A percentile compares a stretch with the other conserved stretches of the same genome.
phyloP scores from a whole-genome alignment of 164 flowering plant genomes.

The Taxillus chinensis region DNA sequence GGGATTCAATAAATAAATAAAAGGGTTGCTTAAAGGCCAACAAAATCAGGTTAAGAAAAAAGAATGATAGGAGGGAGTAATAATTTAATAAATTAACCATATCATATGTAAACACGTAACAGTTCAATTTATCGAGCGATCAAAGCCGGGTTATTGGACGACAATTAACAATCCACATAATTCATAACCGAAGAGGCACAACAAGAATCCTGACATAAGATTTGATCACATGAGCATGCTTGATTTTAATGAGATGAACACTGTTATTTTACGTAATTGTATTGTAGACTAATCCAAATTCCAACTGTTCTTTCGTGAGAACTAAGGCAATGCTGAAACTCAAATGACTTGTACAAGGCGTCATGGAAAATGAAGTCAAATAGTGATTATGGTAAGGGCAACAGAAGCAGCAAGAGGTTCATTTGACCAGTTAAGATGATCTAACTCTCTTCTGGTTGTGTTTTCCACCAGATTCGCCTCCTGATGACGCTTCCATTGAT shows the following conservation, averaged over 20 bases:
- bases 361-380: constrained; percentile 2
- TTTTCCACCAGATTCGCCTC: constrained; percentile 59
- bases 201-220: too few relatives aligned
- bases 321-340: constrained; percentile 4
- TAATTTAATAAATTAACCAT: too few relatives aligned
- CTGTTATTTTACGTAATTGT: constrained; percentile 10
- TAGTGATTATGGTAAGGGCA: not conserved
- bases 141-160: too few relatives aligned
- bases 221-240: not conserved
- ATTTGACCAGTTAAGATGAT: constrained; percentile 27
- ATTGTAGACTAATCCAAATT: constrained; percentile 10
- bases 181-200: too few relatives aligned
- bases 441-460: constrained; percentile 61
- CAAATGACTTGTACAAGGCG: constrained; percentile 7
- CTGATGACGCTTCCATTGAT: constrained; percentile 59
- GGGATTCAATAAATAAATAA: too few relatives aligned
- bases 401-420: not conserved
- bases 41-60: too few relatives aligned
- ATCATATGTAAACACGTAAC: too few relatives aligned
- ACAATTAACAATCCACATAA: too few relatives aligned
- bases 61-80: too few relatives aligned
- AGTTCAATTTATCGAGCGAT: too few relatives aligned
- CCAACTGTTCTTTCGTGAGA: not conserved
- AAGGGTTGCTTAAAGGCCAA: too few relatives aligned
- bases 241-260: constrained; percentile 10